A percentile compares a stretch with the other conserved stretches of the same genome.
Conservation (phyloP, 2,329 filamentous ascomycete species). For the Cordyceps tenuipes region DNA sequence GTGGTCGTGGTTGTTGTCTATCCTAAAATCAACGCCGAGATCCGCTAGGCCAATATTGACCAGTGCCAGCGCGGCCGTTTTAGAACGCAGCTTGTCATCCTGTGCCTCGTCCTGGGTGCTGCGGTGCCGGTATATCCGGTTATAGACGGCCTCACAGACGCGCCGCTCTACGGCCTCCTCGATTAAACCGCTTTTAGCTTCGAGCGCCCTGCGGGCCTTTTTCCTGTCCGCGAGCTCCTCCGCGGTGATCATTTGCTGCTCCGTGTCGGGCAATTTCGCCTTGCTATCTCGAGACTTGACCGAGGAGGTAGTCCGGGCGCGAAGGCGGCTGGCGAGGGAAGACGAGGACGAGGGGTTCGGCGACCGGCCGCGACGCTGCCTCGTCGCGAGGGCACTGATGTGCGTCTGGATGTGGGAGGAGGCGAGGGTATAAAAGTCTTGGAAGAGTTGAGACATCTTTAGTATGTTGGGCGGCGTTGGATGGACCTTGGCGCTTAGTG, state of each 20-base stretch:
- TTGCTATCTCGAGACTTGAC: slow-evolving; percentile 38
- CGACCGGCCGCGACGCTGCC: slow-evolving; percentile 58
- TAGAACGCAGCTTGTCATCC: slow-evolving; percentile 89
- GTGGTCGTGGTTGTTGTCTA: slow-evolving; percentile 48
- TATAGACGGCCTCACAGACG: slow-evolving; percentile 77
- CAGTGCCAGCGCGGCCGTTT: slow-evolving; percentile 82
- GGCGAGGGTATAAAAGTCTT: slow-evolving; percentile 83
- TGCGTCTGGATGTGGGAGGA: slow-evolving; percentile 80
- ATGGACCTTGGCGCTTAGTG: slow-evolving; percentile 78
- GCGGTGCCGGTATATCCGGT: slow-evolving; percentile 82
- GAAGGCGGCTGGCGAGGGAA: slow-evolving; percentile 47
- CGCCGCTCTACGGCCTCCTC: slow-evolving; percentile 89
- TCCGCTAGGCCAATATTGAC: slow-evolving; percentile 86
- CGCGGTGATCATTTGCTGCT: slow-evolving; percentile 74
- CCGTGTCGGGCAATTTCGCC: slow-evolving; percentile 33
- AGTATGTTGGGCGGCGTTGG: slow-evolving; percentile 76
- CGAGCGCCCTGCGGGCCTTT: slow-evolving; percentile 66
- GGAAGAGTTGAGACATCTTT: slow-evolving; percentile 75
- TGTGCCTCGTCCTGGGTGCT: slow-evolving; percentile 90
- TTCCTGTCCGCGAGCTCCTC: slow-evolving; percentile 76
- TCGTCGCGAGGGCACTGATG: slow-evolving; percentile 66
- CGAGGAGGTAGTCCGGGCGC: slow-evolving; percentile 44
- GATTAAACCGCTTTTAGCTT: slow-evolving; percentile 65
- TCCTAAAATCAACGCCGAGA: slow-evolving; percentile 66
- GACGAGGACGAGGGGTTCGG: slow-evolving; percentile 41